Base-by-base conservation (phyloP, 768 basidiomycete genomes). In the Pleurotus giganteus region DNA sequence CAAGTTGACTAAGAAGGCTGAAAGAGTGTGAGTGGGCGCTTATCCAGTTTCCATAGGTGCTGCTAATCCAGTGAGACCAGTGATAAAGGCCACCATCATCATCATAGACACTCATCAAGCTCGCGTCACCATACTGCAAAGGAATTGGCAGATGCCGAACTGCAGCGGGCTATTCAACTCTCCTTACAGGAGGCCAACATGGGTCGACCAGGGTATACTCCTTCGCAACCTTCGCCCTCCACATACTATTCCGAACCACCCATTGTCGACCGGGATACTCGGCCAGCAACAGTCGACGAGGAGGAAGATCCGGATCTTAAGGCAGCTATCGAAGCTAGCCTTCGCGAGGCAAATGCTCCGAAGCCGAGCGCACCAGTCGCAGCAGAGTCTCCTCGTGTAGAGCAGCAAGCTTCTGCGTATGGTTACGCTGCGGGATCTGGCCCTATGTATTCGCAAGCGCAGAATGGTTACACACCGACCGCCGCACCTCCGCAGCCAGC, bases 321-420 rank as follows among this genome's bases (percentile, higher is more conserved):
- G 56, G 91, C 96, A 17, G 97, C 97, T 0, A 99, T 99, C 47
- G 94, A 98, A 65, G 97, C 97, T 0, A 93, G 90, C 65, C 69
- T 99, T 58, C 79, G 86, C n/a, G 97, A 99, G 62, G 86, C 82
- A 2, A 84, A 78, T 56, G 85, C 89, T 9, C 87, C 88, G 0
- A 83, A 78, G 58, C 85, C 92, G 5, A 92, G 90, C 61, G 91
- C 90, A 0, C 93, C 94, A 0, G 69, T 80, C 15, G 81, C 77
- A 8, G 62, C 81, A 5, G 82, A 88, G 47, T 75, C 81, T 2
- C 74, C 82, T 2, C 71, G 72, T 17, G 64, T 68, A 1, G 83
- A 86, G 53, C 72, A 78, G 4, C 53, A 62, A 4, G 51, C 69
- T 4, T 71, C 66, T 46, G 66, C 72, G 0, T 71, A 74, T 28